Base-by-base conservation (phyloP, 2,329 filamentous ascomycete species). In the Madurella fahalii region DNA sequence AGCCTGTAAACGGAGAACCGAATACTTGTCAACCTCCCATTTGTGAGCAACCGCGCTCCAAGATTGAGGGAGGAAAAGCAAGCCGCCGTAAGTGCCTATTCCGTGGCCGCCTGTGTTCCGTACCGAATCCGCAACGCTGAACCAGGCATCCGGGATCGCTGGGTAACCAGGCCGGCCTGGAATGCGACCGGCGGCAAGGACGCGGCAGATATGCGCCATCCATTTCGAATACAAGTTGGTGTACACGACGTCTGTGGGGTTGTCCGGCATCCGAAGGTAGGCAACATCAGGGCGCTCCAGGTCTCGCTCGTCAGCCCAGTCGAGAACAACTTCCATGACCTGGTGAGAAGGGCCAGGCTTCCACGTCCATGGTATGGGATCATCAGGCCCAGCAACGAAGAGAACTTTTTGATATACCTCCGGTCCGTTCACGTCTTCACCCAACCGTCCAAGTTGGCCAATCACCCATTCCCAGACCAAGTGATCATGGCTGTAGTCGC, bases 251-350 rank as follows among this genome's bases (percentile, higher is more conserved):
- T 43, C 48, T 12, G 13, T 44, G 31, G 40, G 32, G 12, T 58
- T 48, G 9, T 40, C 30, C 16, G 63, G 61, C 37, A 65, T 51
- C 12, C 63, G 59, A 8, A 65, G 39, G 41, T 64, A 65, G 16
- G 63, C 63, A 30, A 64, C 47, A 30, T 65, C 63, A 4, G 54
- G 60, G 4, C 63, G 62, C 32, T 56, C 37, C 52, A 61, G 42
- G 18, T 25, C 16, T 5, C 20, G 16, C 20, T 11, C 41, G 2
- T 56, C 16, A 12, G 45, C n/a, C 61, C 57, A 62, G n/a, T 53
- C 34, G 11, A 64, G 51, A 9, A 31, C 9, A 1, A 64, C 17
- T 30, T 58, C 52, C 20, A 58, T 16, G 40, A 60, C 48, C 9
- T 49, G 46, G 47, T 60, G 53, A 1, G 48, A 42, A 1, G 18